Evolutionary conservation across 345 rosid genomes (phyloP).

Genomic region (Psidium guajava): DNA sequence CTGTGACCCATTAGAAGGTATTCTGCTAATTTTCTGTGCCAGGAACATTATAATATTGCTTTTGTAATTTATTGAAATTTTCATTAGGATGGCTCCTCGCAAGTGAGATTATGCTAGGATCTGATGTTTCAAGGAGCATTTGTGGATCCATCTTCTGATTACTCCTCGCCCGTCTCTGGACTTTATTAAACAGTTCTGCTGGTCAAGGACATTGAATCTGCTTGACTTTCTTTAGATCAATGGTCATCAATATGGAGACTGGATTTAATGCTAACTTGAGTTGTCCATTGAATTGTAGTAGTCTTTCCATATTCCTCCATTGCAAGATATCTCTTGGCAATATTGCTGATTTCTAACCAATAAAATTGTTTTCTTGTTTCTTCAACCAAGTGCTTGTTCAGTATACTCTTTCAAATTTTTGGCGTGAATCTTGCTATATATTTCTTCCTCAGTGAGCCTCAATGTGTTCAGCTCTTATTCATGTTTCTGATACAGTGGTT

Average conservation of each 20-base stretch:
- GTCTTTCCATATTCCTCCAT: neutral
- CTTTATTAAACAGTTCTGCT: neutral
- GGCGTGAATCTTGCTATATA: neutral
- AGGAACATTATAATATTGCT: neutral
- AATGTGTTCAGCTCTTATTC: neutral
- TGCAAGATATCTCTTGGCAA: neutral
- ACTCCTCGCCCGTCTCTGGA: neutral
- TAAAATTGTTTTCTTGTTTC: neutral
- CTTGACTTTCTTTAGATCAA: neutral
- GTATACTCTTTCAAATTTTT: neutral
- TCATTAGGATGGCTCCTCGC: neutral
- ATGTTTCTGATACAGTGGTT: conserved; percentile 16
- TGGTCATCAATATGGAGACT: neutral
- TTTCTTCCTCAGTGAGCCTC: neutral
- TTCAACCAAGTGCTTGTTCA: neutral
- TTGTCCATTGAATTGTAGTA: neutral
- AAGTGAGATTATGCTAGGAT: neutral
- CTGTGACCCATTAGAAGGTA: conserved; percentile 27
- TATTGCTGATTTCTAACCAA: neutral
- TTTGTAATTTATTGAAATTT: neutral
- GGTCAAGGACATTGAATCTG: neutral
- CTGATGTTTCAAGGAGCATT: neutral
- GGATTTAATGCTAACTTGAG: neutral
- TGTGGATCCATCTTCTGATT: neutral
- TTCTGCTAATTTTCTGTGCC: conserved; percentile 9